These are phyloP conservation scores for Thalassiosira allenii DNA, from an alignment of 352 stramenopile genomes.

Conservation along the genomic window DNA sequence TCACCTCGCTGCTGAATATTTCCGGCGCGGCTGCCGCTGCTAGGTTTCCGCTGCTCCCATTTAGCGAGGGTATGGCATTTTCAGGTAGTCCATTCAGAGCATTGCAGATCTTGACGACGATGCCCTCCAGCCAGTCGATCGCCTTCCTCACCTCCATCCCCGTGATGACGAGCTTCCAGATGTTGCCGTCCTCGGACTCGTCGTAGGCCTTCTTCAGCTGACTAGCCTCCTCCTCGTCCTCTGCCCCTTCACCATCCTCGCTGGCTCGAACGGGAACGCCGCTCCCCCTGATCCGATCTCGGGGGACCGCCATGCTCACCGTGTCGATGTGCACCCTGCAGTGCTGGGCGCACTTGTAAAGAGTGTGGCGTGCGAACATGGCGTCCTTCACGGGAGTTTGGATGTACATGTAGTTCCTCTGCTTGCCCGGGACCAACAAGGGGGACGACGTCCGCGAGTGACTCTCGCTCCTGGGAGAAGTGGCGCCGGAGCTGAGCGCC, in stretches of 20 bases:
- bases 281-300: conserved; percentile 23
- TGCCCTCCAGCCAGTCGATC: conserved; percentile 69
- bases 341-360: conserved; percentile 72
- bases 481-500: conserved; percentile 8
- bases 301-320: conserved; percentile 37
- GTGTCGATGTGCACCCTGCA: conserved; percentile 67
- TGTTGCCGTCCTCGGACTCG: conserved; percentile 65
- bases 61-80: too few relatives aligned
- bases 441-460: conserved; percentile 38
- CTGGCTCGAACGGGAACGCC: too few relatives aligned
- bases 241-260: not conserved
- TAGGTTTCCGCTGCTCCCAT: not conserved
- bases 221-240: conserved; percentile 44
- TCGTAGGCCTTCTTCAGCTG: conserved; percentile 61
- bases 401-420: conserved; percentile 79
- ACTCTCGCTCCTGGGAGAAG: conserved; percentile 44
- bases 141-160: conserved; percentile 72
- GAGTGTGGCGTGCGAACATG: conserved; percentile 60
- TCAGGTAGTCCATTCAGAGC: conserved; percentile 17
- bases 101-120: conserved; percentile 41
- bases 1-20: conserved; percentile 61
- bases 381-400: conserved; percentile 77
- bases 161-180: conserved; percentile 82
- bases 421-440: conserved; percentile 7
- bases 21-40: not conserved